Evolutionary conservation across 2,329 filamentous ascomycete species (phyloP), one percentile per base, ranked within the genome.

Genomic region (Escovopsis weberi): DNA sequence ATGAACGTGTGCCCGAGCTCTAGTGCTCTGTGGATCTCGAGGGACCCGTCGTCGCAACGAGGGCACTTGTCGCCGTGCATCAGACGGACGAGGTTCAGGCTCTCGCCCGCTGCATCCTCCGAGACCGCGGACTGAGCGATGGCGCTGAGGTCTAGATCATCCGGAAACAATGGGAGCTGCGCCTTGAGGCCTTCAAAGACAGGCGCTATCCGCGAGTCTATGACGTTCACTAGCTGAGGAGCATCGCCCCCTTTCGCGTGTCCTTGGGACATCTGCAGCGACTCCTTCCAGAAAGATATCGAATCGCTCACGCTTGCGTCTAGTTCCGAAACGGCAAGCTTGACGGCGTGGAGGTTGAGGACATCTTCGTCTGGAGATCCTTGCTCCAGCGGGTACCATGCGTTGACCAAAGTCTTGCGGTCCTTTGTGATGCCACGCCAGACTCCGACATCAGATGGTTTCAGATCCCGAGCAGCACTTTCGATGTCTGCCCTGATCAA

Each of bases 1-100:
- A 93, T 80, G 63, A 98, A 98, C 0, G 91, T 96, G 60, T 98
- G 91, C 1, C 86, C 91, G 12, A 96, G 71, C 62, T 98, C 91
- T 40, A 96, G 80, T 7, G 87, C 85, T 47, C 74, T 80, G 44
- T 82, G 72, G 3, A 83, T 68, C 37, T 67, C 68, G 19, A 96
- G 66, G 2, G 59, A 65, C 0, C 82, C 82, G 0, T 67, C 54
- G 0, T 63, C 55, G 57, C 91, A 98, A 34, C 70, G 67, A 0
- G 84, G 77, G 53, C 91, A 98, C 10, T 60, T 52, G 54, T 93
- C 85, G 11, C 82, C 84, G 37, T 78, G 62, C 39, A 66, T 66
- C 15, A 82, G 74, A 45, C 74, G 73, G 7, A 86, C 65, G 8
- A 94, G 61, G 50, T 83, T 79, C 33, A 85, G 42, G 4, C 37